Evolutionary conservation across 805 yeast species (phyloP).

Genomic region (Barnettozyma sucrosica): DNA sequence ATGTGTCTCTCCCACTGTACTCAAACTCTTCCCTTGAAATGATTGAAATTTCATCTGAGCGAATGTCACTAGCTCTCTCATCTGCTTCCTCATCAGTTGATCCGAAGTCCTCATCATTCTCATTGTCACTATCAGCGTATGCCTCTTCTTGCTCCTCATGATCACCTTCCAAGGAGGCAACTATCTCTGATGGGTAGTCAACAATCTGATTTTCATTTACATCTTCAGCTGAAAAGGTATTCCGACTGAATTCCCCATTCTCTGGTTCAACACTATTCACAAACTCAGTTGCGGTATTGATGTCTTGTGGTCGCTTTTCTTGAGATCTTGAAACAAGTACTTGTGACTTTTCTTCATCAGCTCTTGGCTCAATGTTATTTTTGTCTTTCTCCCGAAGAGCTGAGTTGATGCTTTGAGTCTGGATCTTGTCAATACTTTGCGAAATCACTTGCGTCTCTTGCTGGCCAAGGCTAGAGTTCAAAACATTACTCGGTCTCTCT

Average conservation of each 20-base stretch:
- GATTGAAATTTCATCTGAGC: not conserved
- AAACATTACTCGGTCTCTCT: not conserved
- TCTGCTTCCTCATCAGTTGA: not conserved
- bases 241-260: not conserved
- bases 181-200: not conserved
- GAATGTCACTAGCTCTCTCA: not conserved
- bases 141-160: not conserved
- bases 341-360: not conserved
- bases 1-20: not conserved
- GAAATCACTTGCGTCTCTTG: not conserved
- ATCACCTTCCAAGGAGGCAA: not conserved
- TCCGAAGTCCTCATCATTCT: not conserved
- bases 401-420: not conserved
- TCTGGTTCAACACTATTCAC: not conserved
- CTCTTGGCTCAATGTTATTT: not conserved
- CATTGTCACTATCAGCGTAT: not conserved
- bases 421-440: not conserved
- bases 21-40: slow-evolving; percentile 1
- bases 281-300: not conserved
- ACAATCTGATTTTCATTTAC: not conserved
- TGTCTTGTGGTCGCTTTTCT: not conserved
- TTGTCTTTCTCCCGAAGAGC: not conserved
- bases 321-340: not conserved
- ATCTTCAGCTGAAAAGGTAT: not conserved
- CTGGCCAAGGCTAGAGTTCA: not conserved